These are phyloP conservation scores for thale cress (Arabidopsis thaliana) DNA, from an alignment of 345 rosid genomes.

Conservation along the genomic window DNA sequence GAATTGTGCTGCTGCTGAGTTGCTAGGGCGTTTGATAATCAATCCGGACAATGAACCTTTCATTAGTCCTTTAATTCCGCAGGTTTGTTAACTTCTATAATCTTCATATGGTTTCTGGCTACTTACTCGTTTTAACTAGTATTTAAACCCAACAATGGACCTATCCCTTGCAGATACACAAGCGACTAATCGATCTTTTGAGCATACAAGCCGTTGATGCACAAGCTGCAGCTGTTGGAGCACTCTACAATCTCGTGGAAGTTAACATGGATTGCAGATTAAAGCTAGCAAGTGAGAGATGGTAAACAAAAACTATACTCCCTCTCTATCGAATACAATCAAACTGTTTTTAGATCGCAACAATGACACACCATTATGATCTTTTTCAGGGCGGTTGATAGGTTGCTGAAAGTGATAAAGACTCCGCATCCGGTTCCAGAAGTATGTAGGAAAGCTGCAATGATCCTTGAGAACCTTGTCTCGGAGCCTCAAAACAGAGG, in stretches of 20 bases:
- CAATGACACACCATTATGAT: background rate
- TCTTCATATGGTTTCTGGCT: slow-evolving; percentile 16
- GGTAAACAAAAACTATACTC: slow-evolving; percentile 49
- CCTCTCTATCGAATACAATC: background rate
- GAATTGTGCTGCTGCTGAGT: slow-evolving; percentile 97
- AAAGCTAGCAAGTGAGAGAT: slow-evolving; percentile 97
- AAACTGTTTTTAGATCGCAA: background rate
- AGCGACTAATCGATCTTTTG: slow-evolving; percentile 84
- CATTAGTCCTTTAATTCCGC: slow-evolving; percentile 83
- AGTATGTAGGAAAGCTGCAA: slow-evolving; percentile 93
- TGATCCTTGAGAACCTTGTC: slow-evolving; percentile 89
- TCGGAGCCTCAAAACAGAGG: slow-evolving; percentile 90
- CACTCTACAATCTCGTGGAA: slow-evolving; percentile 92
- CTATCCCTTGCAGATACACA: slow-evolving; percentile 72
- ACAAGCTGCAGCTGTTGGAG: slow-evolving; percentile 97
- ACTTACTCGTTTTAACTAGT: background rate
- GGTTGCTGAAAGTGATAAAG: slow-evolving; percentile 83
- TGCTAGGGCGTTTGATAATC: slow-evolving; percentile 91
- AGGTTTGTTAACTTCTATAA: slow-evolving; percentile 52
- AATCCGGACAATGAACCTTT: slow-evolving; percentile 97
- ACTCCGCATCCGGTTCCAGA: slow-evolving; percentile 91
- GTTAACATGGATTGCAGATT: slow-evolving; percentile 95
- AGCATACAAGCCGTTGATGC: slow-evolving; percentile 81
- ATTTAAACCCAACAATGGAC: slow-evolving; percentile 5
- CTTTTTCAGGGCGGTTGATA: slow-evolving; percentile 85